Evolutionary conservation across 1,284 basidiomycete species (phyloP), one percentile per base, ranked within the genome.

Genomic region (Ustilago lituana): DNA sequence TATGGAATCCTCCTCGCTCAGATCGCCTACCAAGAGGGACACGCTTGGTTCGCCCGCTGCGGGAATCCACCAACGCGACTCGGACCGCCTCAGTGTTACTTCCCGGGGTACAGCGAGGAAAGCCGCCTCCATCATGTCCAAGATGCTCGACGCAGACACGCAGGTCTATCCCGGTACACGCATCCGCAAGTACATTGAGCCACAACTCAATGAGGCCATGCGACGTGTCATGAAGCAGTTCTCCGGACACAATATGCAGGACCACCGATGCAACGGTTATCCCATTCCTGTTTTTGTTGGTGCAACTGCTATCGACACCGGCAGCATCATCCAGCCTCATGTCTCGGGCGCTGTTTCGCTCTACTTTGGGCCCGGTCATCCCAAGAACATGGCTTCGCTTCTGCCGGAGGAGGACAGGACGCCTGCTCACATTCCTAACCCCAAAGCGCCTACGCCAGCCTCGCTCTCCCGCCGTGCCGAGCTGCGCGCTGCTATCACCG

Each of bases 221-320:
- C 61, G 61, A 33, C 40, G 54, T 23, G 75, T 75, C 40, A 63
- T 70, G 47, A 59, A 58, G 29, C 73, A 77, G 43, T 78, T 78
- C 46, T 44, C 68, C 0, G 47, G 63, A 12, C 60, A 59, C 33
- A 43, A 59, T 20, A 35, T 78, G 60, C 51, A 40, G n/a, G 76
- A 78, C 32, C 76, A 78, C 26, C 27, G 47, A n/a, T 78, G 76
- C 59, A 49, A 46, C 11, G 71, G 72, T 9, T 63, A 65, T 24
- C 64, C 71, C 4, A 72, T 69, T 35, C 57, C 69, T 7, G 68
- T 76, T n/a, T 78, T 78, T 58, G 73, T 73, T 17, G 69, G 65
- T 9, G 69, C 69, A 0, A 66, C 60, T 5, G 69, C 72, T 9
- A 41, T 70, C 36, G 72, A 74, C 36, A 66, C 57, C 0, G 72